Evolutionary conservation across 345 rosid species (phyloP).

Genomic region (Populus davidiana): DNA sequence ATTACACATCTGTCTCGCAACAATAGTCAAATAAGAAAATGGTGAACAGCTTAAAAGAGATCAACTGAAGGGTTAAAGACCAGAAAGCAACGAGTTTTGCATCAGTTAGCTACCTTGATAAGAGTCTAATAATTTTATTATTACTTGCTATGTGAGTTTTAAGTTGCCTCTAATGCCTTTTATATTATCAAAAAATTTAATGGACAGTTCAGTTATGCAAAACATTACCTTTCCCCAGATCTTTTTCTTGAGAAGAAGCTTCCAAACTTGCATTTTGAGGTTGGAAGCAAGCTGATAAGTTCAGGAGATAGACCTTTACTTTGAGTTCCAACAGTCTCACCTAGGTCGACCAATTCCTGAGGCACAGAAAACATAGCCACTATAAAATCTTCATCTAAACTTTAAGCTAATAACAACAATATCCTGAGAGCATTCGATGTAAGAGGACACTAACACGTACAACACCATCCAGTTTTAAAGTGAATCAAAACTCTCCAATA

Average conservation of each 20-base stretch:
- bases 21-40: background rate
- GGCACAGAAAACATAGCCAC: slow-evolving; percentile 5
- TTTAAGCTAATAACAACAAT: background rate
- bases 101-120: background rate
- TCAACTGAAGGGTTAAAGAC: background rate
- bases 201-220: background rate
- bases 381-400: background rate
- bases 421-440: background rate
- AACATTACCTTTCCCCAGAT: slow-evolving; percentile 50
- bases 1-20: slow-evolving; percentile 53
- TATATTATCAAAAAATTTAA: background rate
- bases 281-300: slow-evolving; percentile 57
- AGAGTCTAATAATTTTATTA: background rate
- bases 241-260: slow-evolving; percentile 52
- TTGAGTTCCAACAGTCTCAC: slow-evolving; percentile 66
- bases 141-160: background rate
- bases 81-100: background rate
- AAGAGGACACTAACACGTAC: background rate
- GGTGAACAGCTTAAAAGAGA: background rate
- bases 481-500: background rate
- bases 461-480: background rate
- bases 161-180: background rate
- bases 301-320: slow-evolving; percentile 61
- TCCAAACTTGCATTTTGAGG: slow-evolving; percentile 56
- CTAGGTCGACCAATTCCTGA: slow-evolving; percentile 68